Percentiles rank a stretch among this genome's conserved stretches.
These are phyloP conservation scores for Sugiyamaella sp. DNA, from an alignment of 1,139 yeast genomes.

Conservation along the genomic window DNA sequence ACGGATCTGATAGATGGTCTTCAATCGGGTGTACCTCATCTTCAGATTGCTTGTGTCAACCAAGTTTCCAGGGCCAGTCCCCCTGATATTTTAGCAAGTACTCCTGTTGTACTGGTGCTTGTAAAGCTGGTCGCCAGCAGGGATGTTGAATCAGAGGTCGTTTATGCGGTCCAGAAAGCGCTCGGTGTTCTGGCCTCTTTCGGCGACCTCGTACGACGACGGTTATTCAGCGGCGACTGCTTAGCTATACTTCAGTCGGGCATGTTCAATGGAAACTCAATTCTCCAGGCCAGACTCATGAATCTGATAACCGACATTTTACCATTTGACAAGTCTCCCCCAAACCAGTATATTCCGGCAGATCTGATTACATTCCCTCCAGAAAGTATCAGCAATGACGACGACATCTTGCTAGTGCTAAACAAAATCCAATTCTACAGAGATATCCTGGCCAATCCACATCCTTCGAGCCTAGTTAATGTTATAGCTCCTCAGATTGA, in stretches of 20 bases:
- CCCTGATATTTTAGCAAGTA: slow-evolving; percentile 31
- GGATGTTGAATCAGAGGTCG: slow-evolving; percentile 11
- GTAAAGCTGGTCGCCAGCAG: slow-evolving; percentile 26
- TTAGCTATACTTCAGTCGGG: slow-evolving; percentile 22
- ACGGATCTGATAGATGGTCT: slow-evolving; percentile 32
- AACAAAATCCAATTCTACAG: slow-evolving; percentile 34
- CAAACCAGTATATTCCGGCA: slow-evolving; percentile 22
- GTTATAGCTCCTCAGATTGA: slow-evolving; percentile 25
- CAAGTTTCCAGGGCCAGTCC: slow-evolving; percentile 31
- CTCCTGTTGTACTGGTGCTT: slow-evolving; percentile 29
- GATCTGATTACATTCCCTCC: slow-evolving; percentile 25
- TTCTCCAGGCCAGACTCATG: slow-evolving; percentile 32
- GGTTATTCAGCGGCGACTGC: slow-evolving; percentile 31
- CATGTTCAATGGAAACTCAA: slow-evolving; percentile 22
- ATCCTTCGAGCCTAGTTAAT: slow-evolving; percentile 23
- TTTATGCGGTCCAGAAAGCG: slow-evolving; percentile 9
- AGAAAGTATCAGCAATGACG: slow-evolving; percentile 22
- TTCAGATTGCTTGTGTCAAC: slow-evolving; percentile 30
- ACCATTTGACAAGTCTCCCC: slow-evolving; percentile 23
- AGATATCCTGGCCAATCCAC: slow-evolving; percentile 27
- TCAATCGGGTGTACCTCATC: slow-evolving; percentile 27
- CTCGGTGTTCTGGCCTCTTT: slow-evolving; percentile 21
- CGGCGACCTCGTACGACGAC: slow-evolving; percentile 33
- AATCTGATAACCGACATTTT: slow-evolving; percentile 29
- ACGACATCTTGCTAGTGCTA: slow-evolving; percentile 27